Conservation (phyloP, 768 basidiomycete species). For the Myochromella boudieri region DNA sequence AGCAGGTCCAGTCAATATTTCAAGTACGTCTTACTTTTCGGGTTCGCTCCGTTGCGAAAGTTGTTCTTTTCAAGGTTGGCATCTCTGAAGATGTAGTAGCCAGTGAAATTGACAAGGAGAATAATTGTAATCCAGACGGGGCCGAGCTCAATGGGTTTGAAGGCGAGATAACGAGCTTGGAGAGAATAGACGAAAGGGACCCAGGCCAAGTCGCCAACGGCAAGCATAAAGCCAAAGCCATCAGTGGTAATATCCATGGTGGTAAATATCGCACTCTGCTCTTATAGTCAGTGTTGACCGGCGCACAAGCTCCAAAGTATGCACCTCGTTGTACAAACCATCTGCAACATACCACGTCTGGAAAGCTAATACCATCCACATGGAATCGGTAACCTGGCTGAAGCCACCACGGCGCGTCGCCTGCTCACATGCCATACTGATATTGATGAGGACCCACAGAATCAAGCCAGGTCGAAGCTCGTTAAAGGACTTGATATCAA, state of each 20-base stretch:
- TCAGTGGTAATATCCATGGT: constrained; percentile 98
- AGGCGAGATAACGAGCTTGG: constrained; percentile 95
- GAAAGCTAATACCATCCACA: constrained; percentile 87
- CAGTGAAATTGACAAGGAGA: constrained; percentile 61
- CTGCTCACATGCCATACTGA: constrained; percentile 91
- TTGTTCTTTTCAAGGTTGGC: constrained; percentile 95
- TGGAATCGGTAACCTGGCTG: constrained; percentile 75
- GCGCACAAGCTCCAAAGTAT: constrained; percentile 1
- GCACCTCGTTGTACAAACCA: constrained; percentile 86
- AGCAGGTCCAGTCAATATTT: neutral
- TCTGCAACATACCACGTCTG: constrained; percentile 88
- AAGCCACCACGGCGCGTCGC: constrained; percentile 76
- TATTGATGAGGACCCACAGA: constrained; percentile 87
- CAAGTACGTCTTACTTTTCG: constrained; percentile 65
- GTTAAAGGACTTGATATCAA: constrained; percentile 69
- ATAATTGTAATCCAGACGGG: constrained; percentile 54
- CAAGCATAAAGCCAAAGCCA: constrained; percentile 98
- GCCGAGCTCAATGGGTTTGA: constrained; percentile 80
- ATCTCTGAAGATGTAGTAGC: constrained; percentile 89
- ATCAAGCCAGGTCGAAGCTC: constrained; percentile 91
- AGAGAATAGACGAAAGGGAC: constrained; percentile 94
- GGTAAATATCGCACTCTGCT: constrained; percentile 81
- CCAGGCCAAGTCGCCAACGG: constrained; percentile 90
- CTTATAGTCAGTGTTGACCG: neutral
- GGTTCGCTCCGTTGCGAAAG: constrained; percentile 91